Percentiles rank a stretch among this genome's conserved stretches.
phyloP scores from a whole-genome alignment of 2,329 filamentous ascomycete genomes.

The Monilinia fructicola region DNA sequence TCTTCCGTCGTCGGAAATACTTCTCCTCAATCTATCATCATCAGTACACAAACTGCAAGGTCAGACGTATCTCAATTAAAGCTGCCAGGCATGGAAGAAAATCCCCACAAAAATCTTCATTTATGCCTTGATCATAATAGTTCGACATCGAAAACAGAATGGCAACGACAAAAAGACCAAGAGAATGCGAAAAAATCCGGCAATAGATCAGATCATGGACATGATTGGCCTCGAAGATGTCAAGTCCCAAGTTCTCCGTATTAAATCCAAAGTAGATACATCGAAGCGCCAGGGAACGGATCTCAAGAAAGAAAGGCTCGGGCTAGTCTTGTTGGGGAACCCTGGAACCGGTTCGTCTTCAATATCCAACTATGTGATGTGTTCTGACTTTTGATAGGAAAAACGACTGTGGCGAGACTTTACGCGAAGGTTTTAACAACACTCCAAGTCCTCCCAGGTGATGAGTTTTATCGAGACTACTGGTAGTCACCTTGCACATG shows the following conservation, averaged over 20 bases:
- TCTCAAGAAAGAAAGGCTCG: conserved; percentile 58
- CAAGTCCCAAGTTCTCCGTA: conserved; percentile 60
- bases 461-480: conserved; percentile 65
- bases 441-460: conserved; percentile 61
- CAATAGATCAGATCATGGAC: conserved; percentile 63
- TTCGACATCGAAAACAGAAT: conserved; percentile 50
- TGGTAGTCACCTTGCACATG: conserved; percentile 63
- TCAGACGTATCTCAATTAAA: no score
- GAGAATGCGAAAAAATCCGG: conserved; percentile 51
- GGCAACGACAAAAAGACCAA: conserved; percentile 58
- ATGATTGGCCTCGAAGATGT: conserved; percentile 72
- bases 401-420: conserved; percentile 69
- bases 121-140: conserved; percentile 28
- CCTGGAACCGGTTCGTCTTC: conserved; percentile 63
- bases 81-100: neutral
- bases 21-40: no score
- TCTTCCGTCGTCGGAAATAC: neutral
- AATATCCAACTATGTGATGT: neutral
- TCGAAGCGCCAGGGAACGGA: conserved; percentile 56
- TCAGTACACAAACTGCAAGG: no score
- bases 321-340: conserved; percentile 66
- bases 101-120: conserved; percentile 25
- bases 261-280: conserved; percentile 64
- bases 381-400: conserved; percentile 57
- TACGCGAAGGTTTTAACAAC: conserved; percentile 66